Conservation (phyloP, 2,329 filamentous ascomycete species). For the Bipolaris bicolor region DNA sequence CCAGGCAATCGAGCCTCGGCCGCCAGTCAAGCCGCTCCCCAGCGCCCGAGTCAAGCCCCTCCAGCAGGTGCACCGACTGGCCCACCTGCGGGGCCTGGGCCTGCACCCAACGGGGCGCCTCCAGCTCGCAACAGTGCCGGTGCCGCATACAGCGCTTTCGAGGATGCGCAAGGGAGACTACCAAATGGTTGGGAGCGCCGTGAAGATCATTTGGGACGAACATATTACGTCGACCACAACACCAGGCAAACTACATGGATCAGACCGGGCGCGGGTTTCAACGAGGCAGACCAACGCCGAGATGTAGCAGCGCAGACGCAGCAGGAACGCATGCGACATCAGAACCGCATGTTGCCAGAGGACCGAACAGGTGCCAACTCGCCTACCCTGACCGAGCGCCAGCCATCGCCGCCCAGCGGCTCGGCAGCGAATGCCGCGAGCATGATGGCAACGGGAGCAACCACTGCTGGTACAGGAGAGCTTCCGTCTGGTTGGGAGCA, state of each 20-base stretch:
- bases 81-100: constrained; percentile 43
- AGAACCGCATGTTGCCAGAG: constrained; percentile 93
- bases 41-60: constrained; percentile 39
- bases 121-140: constrained; percentile 47
- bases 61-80: constrained; percentile 51
- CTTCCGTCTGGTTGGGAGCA: constrained; percentile 97
- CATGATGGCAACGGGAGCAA: constrained; percentile 94
- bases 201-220: constrained; percentile 92
- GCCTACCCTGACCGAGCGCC: constrained; percentile 70
- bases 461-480: constrained; percentile 91
- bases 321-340: constrained; percentile 89
- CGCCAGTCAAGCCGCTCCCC: constrained; percentile 32
- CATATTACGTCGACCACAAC: constrained; percentile 98
- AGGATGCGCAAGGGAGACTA: constrained; percentile 91
- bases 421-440: constrained; percentile 67
- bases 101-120: constrained; percentile 46
- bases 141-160: constrained; percentile 79
- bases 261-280: constrained; percentile 79
- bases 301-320: constrained; percentile 91
- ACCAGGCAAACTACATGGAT: constrained; percentile 97
- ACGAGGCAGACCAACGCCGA: constrained; percentile 74
- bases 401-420: constrained; percentile 49
- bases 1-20: constrained; percentile 41
- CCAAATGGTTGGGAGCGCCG: constrained; percentile 95
- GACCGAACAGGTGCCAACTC: constrained; percentile 94